Evolutionary conservation across 2,329 filamentous ascomycete species (phyloP).

Genomic region (Fusarium nanum): DNA sequence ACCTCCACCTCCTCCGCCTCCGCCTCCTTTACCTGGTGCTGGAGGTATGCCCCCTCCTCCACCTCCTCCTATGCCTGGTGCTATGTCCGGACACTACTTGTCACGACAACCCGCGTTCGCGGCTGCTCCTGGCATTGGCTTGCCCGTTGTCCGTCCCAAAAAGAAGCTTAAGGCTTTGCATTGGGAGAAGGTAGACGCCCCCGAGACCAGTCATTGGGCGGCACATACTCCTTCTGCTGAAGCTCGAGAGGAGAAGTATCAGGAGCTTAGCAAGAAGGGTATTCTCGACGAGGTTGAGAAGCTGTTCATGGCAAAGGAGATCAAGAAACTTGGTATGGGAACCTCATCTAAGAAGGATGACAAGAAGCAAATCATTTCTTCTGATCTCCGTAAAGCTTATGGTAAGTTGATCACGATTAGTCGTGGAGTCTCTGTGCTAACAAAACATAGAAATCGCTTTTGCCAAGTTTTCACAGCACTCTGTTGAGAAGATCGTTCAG

Average conservation of each 20-base stretch:
- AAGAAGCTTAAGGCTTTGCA: constrained; percentile 99
- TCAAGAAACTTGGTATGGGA: constrained; percentile 82
- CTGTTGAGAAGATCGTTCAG: constrained; percentile 85
- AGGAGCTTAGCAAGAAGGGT: constrained; percentile 91
- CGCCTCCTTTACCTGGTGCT: constrained; percentile 51
- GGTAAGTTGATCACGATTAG: constrained; percentile 59
- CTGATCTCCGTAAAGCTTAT: constrained; percentile 88
- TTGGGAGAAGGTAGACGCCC: constrained; percentile 98
- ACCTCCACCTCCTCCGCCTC: constrained; percentile 36
- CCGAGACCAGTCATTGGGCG: constrained; percentile 93
- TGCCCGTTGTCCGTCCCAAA: constrained; percentile 89
- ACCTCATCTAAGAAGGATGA: constrained; percentile 80
- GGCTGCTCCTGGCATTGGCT: constrained; percentile 68
- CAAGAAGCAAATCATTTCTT: constrained; percentile 97
- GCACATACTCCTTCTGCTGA: constrained; percentile 85
- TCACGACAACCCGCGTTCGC: constrained; percentile 69
- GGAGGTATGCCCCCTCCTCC: constrained; percentile 62
- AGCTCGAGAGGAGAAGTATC: constrained; percentile 94
- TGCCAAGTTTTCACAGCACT: constrained; percentile 88
- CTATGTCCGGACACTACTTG: constrained; percentile 81
- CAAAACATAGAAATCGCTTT: constrained; percentile 78
- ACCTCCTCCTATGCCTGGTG: constrained; percentile 74
- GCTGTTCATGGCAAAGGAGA: constrained; percentile 96
- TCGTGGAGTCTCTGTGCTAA: constrained; percentile 46
- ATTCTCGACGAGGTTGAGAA: constrained; percentile 98